Evolutionary conservation across 1,284 basidiomycete genomes (phyloP).

Genomic region (Xerocomus tenax): DNA sequence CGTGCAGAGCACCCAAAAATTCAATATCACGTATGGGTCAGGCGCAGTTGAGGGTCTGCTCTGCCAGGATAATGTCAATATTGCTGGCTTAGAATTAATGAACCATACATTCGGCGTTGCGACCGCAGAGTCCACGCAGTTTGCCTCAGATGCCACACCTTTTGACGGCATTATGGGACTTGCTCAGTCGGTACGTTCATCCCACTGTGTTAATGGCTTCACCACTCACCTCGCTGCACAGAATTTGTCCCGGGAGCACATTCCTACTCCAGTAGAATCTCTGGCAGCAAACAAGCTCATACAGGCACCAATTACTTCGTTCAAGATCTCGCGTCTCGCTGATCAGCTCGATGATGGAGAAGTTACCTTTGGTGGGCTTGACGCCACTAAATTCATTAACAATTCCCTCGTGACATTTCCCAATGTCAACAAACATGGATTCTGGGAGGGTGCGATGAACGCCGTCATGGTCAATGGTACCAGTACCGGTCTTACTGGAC

Average conservation of each 20-base stretch:
- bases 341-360: constrained; percentile 73
- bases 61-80: constrained; percentile 55
- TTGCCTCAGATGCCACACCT: constrained; percentile 43
- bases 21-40: constrained; percentile 70
- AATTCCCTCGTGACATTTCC: constrained; percentile 46
- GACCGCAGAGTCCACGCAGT: constrained; percentile 54
- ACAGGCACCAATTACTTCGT: constrained; percentile 64
- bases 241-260: constrained; percentile 58
- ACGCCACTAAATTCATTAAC: constrained; percentile 58
- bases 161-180: constrained; percentile 85
- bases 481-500: constrained; percentile 45
- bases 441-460: constrained; percentile 70
- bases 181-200: constrained; percentile 53
- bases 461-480: constrained; percentile 50
- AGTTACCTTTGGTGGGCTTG: constrained; percentile 74
- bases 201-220: not conserved
- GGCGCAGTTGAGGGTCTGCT: constrained; percentile 64
- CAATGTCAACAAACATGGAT: constrained; percentile 59
- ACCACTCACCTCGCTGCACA: constrained; percentile 21
- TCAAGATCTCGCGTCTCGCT: constrained; percentile 69
- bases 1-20: constrained; percentile 44
- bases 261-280: constrained; percentile 67
- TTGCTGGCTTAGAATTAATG: constrained; percentile 58
- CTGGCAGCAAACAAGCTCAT: constrained; percentile 58
- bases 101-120: constrained; percentile 71